phyloP scores from a whole-genome alignment of 2,329 filamentous ascomycete genomes.

The Chaetomiaceae sp. region DNA sequence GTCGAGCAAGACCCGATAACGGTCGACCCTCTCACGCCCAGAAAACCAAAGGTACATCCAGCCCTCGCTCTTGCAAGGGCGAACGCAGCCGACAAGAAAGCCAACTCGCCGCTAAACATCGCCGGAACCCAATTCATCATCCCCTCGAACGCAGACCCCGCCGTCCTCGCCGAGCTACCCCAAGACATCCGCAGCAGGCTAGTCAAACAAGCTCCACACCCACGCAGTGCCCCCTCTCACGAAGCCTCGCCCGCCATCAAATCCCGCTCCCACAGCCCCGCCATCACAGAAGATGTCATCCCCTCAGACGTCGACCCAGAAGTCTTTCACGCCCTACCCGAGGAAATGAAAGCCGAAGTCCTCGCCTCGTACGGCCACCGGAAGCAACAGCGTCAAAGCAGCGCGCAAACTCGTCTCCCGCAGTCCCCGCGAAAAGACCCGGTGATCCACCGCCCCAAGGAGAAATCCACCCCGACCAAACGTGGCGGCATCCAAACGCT shows the following conservation, averaged over 20 bases:
- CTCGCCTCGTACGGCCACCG: constrained; percentile 61
- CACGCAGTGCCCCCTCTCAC: constrained; percentile 25
- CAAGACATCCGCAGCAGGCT: constrained; percentile 76
- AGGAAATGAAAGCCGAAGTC: constrained; percentile 80
- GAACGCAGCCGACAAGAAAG: constrained; percentile 48
- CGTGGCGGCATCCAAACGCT: constrained; percentile 46
- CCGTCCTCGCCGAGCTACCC: constrained; percentile 79
- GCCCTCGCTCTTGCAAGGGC: constrained; percentile 49
- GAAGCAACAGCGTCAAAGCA: background rate
- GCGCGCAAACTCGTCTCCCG: constrained; percentile 31
- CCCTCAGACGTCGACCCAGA: constrained; percentile 82
- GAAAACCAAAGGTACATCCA: constrained; percentile 51
- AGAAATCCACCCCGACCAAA: constrained; percentile 61
- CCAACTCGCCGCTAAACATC: constrained; percentile 69
- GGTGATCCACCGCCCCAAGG: constrained; percentile 46
- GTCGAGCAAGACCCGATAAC: constrained; percentile 49
- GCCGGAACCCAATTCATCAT: constrained; percentile 89
- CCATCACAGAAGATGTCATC: constrained; percentile 33
- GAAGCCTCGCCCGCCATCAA: constrained; percentile 32
- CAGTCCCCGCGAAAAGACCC: constrained; percentile 57
- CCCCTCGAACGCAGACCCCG: constrained; percentile 74
- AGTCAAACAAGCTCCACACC: constrained; percentile 50
- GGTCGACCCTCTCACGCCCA: constrained; percentile 51
- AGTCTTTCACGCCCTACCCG: constrained; percentile 76
- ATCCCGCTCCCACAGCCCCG: constrained; percentile 39